Base-by-base conservation (phyloP, 768 basidiomycete genomes). In the Galerina marginata region DNA sequence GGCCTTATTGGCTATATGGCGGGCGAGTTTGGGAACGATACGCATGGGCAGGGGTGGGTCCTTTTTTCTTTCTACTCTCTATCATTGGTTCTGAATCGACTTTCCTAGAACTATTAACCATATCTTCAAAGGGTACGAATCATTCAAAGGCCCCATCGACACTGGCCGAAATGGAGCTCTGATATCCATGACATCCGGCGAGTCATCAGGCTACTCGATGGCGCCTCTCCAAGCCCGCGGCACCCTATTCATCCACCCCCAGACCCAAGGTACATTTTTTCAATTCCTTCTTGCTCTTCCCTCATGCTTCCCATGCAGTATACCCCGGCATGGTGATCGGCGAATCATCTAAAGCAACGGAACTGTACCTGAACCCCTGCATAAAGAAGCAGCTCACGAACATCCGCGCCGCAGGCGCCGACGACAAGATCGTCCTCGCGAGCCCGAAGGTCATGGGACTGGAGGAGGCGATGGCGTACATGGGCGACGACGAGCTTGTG, bases 311-410 rank as follows among this genome's bases (percentile, higher is more conserved):
- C 23, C 16, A 26, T 33, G 5, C 56, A 81, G 82, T 83, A 23
- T 83, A 83, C 67, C 76, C 81, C 2, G 81, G 81, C 12, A 82
- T 83, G 82, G 79, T 83, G 42, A 79, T 83, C 53, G 82, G 82
- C 55, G 82, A 82, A 72, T 78, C 78, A 14, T 78, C 76, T 12
- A 82, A 82, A 67, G 52, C 77, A 3, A 73, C 78, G 16, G 80
- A 81, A 61, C 67, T 83, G n/a, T 79, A 80, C 56, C 62, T 82
- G 16, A 82, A 83, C 66, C 82, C 82, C 0, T 77, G 76, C 56
- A 65, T 79, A 59, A 82, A 82, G 63, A 83, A 82, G 61, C 79
- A 80, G 65, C 72, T 83, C 25, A 83, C 81, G 4, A 82, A 83
- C 67, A 77, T 83, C 51, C 77, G 81, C 2, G 77, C 80, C 5